phyloP scores from a whole-genome alignment of 2,329 filamentous ascomycete species.

The Ceratocystis variospora region DNA sequence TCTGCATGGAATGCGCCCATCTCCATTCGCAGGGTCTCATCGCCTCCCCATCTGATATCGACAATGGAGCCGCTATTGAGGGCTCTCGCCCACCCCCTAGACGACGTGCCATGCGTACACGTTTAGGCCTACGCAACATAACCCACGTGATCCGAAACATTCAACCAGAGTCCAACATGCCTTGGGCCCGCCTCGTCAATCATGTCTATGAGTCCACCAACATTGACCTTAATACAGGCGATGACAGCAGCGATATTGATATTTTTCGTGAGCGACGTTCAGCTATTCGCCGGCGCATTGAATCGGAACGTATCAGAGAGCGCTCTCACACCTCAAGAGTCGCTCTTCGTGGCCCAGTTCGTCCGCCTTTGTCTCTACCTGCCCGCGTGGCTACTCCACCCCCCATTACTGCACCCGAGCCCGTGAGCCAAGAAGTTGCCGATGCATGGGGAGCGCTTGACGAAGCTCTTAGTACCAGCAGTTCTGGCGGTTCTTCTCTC shows the following conservation, averaged over 20 bases:
- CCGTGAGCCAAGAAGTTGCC: constrained; percentile 49
- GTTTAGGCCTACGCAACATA: constrained; percentile 25
- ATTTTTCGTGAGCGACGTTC: constrained; percentile 37
- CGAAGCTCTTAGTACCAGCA: constrained; percentile 53
- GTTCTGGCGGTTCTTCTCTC: background rate
- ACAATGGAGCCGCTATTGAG: constrained; percentile 15
- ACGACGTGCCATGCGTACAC: constrained; percentile 26
- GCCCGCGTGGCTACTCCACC: background rate
- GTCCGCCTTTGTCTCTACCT: background rate
- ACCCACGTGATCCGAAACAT: constrained; percentile 27
- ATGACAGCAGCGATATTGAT: constrained; percentile 31
- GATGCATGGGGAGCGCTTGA: constrained; percentile 86
- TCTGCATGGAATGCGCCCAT: constrained; percentile 69
- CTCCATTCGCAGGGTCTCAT: constrained; percentile 28
- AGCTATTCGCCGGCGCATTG: constrained; percentile 39
- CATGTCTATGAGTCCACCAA: constrained; percentile 53
- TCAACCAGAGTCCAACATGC: constrained; percentile 40
- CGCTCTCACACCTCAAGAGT: background rate
- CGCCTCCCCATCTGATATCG: background rate
- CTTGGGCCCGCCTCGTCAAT: constrained; percentile 55
- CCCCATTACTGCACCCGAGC: background rate
- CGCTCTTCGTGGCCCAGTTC: background rate
- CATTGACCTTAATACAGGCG: constrained; percentile 47
- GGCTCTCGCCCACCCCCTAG: constrained; percentile 26
- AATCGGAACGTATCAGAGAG: constrained; percentile 34